These are phyloP conservation scores for Lasiosphaeria hispida DNA, from an alignment of 495 filamentous ascomycete genomes.

Conservation along the genomic window DNA sequence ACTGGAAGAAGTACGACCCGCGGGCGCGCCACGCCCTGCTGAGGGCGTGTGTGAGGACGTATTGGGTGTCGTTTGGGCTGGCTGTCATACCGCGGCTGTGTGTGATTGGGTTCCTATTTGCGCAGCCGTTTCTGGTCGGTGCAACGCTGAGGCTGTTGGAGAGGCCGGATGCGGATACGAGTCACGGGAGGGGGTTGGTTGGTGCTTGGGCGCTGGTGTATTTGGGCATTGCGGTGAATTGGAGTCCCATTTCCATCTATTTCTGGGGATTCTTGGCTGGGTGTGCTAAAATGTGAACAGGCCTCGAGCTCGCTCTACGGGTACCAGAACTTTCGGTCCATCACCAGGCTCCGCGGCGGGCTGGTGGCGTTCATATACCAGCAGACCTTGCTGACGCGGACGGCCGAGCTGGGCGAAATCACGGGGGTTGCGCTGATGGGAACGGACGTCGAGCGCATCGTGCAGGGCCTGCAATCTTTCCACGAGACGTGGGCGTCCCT, in stretches of 20 bases:
- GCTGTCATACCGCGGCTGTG: conserved; percentile 6
- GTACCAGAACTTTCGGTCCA: conserved; percentile 38
- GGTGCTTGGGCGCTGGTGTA: conserved; percentile 56
- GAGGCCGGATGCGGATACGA: neutral
- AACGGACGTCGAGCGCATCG: conserved; percentile 35
- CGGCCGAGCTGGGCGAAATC: conserved; percentile 46
- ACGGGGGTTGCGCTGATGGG: conserved; percentile 61
- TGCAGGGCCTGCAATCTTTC: conserved; percentile 10
- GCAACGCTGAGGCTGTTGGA: neutral
- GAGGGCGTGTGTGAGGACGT: neutral
- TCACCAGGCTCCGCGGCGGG: conserved; percentile 55
- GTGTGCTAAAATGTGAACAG: neutral
- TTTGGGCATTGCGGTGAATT: conserved; percentile 49
- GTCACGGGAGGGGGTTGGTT: conserved; percentile 51
- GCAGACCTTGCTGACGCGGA: conserved; percentile 44
- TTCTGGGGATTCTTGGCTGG: neutral
- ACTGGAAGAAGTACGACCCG: conserved; percentile 15
- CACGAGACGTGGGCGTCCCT: conserved; percentile 46
- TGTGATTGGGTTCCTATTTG: neutral
- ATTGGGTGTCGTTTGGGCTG: conserved; percentile 4
- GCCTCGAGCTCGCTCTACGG: conserved; percentile 37
- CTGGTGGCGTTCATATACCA: conserved; percentile 55
- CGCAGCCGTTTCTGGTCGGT: conserved; percentile 13
- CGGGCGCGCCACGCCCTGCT: conserved; percentile 5
- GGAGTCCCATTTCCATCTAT: neutral